phyloP scores from a whole-genome alignment of 163 green algal genomes.

The Scenedesmus sp. region DNA sequence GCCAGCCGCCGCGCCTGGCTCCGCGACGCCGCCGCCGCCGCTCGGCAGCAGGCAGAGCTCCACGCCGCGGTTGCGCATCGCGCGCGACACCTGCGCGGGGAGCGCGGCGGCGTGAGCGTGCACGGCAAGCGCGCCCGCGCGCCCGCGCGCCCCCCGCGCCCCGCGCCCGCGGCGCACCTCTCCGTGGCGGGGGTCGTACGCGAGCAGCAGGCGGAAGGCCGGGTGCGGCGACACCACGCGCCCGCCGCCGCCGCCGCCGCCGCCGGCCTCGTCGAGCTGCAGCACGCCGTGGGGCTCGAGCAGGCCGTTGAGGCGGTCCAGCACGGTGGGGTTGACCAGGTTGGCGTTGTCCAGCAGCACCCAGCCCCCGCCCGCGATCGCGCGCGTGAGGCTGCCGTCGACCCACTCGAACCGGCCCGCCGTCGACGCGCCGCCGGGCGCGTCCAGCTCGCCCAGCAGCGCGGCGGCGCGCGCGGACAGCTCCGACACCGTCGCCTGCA shows the following conservation, averaged over 20 bases:
- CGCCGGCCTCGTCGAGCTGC: conserved; percentile 92
- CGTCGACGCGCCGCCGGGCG: conserved; percentile 25
- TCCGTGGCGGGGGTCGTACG: conserved; percentile 87
- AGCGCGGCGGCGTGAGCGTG: no score
- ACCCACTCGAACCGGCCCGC: conserved; percentile 98
- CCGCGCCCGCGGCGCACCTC: no score
- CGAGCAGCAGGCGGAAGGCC: conserved; percentile 95
- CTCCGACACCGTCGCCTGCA: conserved; percentile 4
- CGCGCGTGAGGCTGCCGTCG: conserved; percentile 89
- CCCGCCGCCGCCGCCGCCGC: conserved; percentile 42
- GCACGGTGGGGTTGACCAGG: conserved; percentile 95
- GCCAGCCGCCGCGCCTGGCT: background rate
- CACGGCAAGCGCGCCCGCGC: no score
- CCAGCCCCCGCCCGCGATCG: conserved; percentile 91
- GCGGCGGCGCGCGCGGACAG: background rate
- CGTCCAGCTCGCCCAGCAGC: conserved; percentile 14
- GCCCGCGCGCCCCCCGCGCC: no score
- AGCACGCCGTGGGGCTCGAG: conserved; percentile 92
- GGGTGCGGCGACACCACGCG: conserved; percentile 86
- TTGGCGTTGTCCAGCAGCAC: conserved; percentile 98
- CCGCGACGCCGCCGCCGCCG: background rate
- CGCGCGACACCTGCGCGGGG: conserved; percentile 94
- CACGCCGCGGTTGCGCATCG: conserved; percentile 98
- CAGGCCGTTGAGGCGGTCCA: conserved; percentile 98
- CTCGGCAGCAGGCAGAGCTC: conserved; percentile 90